phyloP scores from a whole-genome alignment of 257 asterid species.

The Schizonepeta tenuifolia region DNA sequence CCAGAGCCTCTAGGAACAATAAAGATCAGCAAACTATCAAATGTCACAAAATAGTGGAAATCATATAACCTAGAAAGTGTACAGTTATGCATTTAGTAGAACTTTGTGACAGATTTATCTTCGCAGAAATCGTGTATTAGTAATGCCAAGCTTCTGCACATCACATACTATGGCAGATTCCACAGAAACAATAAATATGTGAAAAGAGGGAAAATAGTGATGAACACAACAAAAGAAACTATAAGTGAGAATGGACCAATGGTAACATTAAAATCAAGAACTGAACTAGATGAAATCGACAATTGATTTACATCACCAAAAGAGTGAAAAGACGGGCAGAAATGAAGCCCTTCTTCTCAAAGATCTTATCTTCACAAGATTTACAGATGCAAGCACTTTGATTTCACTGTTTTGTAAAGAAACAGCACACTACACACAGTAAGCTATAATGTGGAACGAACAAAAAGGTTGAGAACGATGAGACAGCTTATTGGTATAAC shows the following conservation, averaged over 20 bases:
- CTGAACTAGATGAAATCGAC: conserved; percentile 28
- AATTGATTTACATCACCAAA: conserved; percentile 17
- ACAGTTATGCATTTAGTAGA: too few relatives aligned
- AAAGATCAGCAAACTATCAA: too few relatives aligned
- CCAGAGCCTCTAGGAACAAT: too few relatives aligned
- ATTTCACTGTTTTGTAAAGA: background rate
- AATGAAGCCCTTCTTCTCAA: conserved; percentile 24
- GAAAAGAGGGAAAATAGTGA: background rate
- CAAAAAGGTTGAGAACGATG: conserved; percentile 39
- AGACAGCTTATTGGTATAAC: conserved; percentile 27
- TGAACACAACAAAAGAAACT: background rate
- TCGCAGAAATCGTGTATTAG: background rate
- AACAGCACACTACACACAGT: conserved; percentile 24
- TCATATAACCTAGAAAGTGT: too few relatives aligned
- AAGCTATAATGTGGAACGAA: conserved; percentile 28
- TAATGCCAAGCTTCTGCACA: background rate
- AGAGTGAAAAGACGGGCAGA: conserved; percentile 22
- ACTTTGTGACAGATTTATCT: too few relatives aligned
- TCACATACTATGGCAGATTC: background rate
- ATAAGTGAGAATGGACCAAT: conserved; percentile 4
- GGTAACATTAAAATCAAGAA: background rate
- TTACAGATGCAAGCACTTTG: conserved; percentile 35
- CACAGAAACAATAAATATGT: background rate
- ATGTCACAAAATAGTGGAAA: too few relatives aligned
- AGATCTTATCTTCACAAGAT: conserved; percentile 27